These are phyloP conservation scores for Bothriochloa decipiens DNA, from an alignment of 176 grass and related monocot species.

Conservation along the genomic window DNA sequence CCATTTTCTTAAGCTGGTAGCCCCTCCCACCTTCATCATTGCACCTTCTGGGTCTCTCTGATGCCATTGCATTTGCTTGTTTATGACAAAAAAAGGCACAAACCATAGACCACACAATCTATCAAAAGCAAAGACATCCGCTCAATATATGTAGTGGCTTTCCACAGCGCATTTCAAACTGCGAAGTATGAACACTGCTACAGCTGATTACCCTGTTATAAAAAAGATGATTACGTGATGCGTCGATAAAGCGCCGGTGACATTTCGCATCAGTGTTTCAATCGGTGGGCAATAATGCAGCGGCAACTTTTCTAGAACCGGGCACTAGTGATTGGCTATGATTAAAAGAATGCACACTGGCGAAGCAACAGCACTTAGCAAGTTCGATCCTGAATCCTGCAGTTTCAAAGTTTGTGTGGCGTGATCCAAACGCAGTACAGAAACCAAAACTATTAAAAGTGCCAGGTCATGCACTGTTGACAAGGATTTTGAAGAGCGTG, in stretches of 20 bases:
- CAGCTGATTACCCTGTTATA: neutral
- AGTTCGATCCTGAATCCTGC: neutral
- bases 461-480: constrained; percentile 9
- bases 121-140: neutral
- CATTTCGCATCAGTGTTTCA: neutral
- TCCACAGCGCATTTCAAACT: neutral
- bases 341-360: neutral
- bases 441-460: neutral
- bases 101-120: neutral
- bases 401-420: neutral
- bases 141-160: neutral
- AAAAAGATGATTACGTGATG: neutral
- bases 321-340: neutral
- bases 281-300: constrained; percentile 29
- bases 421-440: neutral
- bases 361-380: neutral
- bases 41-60: neutral
- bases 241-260: neutral
- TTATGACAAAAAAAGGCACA: neutral
- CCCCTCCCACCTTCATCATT: neutral
- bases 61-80: neutral
- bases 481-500: neutral
- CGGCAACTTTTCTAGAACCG: neutral
- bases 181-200: neutral
- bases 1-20: neutral